phyloP scores from a whole-genome alignment of 2,329 filamentous ascomycete species.

The Volutella citrinella region DNA sequence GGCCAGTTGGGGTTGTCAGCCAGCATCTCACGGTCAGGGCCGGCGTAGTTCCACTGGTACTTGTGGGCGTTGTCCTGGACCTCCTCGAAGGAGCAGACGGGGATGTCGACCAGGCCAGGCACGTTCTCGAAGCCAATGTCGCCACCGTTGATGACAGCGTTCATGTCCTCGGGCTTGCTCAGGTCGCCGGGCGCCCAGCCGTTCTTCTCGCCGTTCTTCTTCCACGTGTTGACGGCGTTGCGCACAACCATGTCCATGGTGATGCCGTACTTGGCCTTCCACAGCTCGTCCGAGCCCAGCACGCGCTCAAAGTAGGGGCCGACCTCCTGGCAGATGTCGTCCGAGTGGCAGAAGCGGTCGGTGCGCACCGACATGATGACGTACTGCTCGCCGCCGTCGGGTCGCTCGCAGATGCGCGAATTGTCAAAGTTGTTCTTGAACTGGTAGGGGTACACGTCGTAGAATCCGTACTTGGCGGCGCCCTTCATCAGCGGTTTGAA shows the following conservation, averaged over 20 bases:
- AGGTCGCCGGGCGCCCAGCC: neutral
- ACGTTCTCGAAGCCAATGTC: neutral
- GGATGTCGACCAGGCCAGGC: neutral
- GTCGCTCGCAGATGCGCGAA: no score
- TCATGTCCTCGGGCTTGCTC: neutral
- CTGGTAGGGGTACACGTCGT: no score
- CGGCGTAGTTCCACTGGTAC: neutral
- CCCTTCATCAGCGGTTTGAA: no score
- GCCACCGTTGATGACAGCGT: neutral
- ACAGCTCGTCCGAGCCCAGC: slow-evolving; percentile 36
- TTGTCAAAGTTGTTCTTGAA: no score
- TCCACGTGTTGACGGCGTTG: neutral
- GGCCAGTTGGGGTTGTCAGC: slow-evolving; percentile 1
- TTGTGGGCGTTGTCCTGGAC: neutral
- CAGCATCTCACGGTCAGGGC: neutral
- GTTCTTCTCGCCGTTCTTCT: neutral
- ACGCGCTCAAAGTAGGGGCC: slow-evolving; percentile 41
- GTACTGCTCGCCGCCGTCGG: no score
- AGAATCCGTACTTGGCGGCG: no score
- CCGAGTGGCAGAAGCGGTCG: no score
- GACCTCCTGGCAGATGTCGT: slow-evolving; percentile 39
- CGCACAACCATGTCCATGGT: neutral
- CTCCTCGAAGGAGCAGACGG: neutral
- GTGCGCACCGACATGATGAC: no score
- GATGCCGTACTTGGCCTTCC: neutral